Base-by-base conservation (phyloP, 2,329 filamentous ascomycete genomes). In the Nemania sp. region DNA sequence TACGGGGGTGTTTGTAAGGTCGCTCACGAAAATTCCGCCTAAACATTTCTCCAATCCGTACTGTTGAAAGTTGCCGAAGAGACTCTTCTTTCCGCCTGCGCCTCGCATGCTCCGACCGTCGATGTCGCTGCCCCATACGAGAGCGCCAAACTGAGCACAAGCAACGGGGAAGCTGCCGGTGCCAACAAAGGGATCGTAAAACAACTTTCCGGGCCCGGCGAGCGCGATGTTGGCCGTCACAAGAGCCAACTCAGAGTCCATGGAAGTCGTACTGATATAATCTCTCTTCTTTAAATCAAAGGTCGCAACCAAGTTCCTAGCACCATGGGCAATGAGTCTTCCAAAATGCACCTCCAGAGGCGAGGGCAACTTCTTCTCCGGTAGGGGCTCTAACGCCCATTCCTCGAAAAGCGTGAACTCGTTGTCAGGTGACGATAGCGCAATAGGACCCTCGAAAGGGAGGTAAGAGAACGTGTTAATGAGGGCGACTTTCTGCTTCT, bases 261-360 rank as follows among this genome's bases (percentile, higher is more conserved):
- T 98, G 47, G 91, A 95, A 0, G 95, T 99, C 0, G 94, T 98
- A 67, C 90, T 92, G 69, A 99, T 98, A 73, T 99, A 99, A 40
- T 84, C 83, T 29, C 95, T 82, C 76, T 96, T 97, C 81, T 99
- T 99, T 20, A 99, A 82, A 73, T 97, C 92, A 71, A 93, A 96
- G 21, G 83, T 89, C 37, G 84, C 79, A 34, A 91, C 82, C 5
- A 88, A 80, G 54, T 90, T 85, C 46, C 94, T 83, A 2, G 84
- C 84, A 2, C 90, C 88, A 12, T 79, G 78, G 1, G 82, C 88
- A 21, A 98, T 74, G 58, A 86, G 85, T 9, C 92, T 86, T 11
- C 91, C 92, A 25, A 98, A 83, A 71, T 89, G 89, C 21, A 92
- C 77, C 40, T 78, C 77, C 37, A 85, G 80, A 0, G 89, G 89